Conservation (phyloP, 1,139 yeast genomes). For the Arxiozyma slooffiae region DNA sequence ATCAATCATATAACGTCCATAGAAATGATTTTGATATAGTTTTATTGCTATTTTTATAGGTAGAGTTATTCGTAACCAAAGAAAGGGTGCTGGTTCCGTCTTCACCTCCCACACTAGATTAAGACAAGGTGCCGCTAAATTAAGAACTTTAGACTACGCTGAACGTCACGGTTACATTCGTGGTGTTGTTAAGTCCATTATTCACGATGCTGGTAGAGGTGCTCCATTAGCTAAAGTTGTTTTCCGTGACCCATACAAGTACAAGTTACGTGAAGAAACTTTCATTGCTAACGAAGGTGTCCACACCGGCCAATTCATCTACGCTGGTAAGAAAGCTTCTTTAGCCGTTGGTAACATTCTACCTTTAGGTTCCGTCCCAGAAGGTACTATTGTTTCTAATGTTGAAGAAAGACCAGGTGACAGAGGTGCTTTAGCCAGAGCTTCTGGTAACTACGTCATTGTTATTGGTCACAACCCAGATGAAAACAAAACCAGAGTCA, state of each 20-base stretch:
- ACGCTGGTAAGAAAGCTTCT: conserved; percentile 98
- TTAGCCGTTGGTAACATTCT: conserved; percentile 94
- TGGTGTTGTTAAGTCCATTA: conserved; percentile 96
- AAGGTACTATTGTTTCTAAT: conserved; percentile 97
- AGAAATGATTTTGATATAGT: not conserved
- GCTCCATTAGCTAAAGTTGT: conserved; percentile 99
- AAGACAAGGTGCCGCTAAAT: conserved; percentile 99
- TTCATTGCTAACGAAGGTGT: conserved; percentile 99
- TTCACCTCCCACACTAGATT: conserved; percentile 99
- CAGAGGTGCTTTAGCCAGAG: conserved; percentile 99
- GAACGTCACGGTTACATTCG: conserved; percentile 99
- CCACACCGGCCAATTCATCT: conserved; percentile 97
- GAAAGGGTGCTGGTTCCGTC: conserved; percentile 99
- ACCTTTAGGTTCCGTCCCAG: conserved; percentile 95
- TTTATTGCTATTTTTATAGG: conserved; percentile 34
- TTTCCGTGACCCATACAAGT: conserved; percentile 99
- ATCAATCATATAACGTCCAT: not conserved
- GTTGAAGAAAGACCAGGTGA: conserved; percentile 99
- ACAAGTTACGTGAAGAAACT: conserved; percentile 95
- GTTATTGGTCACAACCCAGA: conserved; percentile 99
- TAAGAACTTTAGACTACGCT: conserved; percentile 97
- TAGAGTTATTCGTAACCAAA: conserved; percentile 99
- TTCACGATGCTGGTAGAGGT: conserved; percentile 99
- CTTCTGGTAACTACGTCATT: conserved; percentile 98
- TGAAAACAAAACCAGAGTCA: conserved; percentile 97